Conservation (phyloP, 768 basidiomycete genomes). For the Leccinum pellstonianum region DNA sequence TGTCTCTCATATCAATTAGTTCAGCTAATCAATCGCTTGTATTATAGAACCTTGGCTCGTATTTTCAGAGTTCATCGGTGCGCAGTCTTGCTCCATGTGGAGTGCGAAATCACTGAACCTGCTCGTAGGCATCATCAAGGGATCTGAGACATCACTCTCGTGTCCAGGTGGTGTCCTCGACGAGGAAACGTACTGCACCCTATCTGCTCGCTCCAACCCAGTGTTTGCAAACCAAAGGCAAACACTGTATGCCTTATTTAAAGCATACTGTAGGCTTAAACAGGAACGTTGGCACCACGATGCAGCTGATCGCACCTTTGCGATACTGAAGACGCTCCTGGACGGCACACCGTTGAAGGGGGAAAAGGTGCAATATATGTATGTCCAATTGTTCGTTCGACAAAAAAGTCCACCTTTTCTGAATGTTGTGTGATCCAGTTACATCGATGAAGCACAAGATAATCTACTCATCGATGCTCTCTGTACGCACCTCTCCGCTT, state of each 20-base stretch:
- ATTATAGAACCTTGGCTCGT: slow-evolving; percentile 52
- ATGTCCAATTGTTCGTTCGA: slow-evolving; percentile 14
- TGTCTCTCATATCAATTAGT: background rate
- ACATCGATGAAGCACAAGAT: slow-evolving; percentile 76
- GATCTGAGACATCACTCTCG: slow-evolving; percentile 54
- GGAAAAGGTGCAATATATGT: slow-evolving; percentile 56
- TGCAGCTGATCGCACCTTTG: slow-evolving; percentile 62
- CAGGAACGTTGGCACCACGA: slow-evolving; percentile 45
- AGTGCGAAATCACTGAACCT: background rate
- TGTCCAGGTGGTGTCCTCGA: slow-evolving; percentile 41
- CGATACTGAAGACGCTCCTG: slow-evolving; percentile 40
- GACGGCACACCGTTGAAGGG: slow-evolving; percentile 34
- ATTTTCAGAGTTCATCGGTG: slow-evolving; percentile 66
- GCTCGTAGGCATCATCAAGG: slow-evolving; percentile 55
- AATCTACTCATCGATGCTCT: slow-evolving; percentile 64
- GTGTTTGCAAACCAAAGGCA: slow-evolving; percentile 52
- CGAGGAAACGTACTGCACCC: slow-evolving; percentile 41
- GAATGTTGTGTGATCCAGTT: slow-evolving; percentile 33
- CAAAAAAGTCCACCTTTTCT: background rate
- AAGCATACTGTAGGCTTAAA: slow-evolving; percentile 49
- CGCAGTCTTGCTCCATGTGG: slow-evolving; percentile 4
- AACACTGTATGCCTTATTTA: slow-evolving; percentile 53
- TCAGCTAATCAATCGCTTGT: background rate
- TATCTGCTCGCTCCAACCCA: slow-evolving; percentile 52
- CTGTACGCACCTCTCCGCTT: slow-evolving; percentile 35